Evolutionary conservation across 495 filamentous ascomycete species (phyloP).

Genomic region (Xylaria acuta): DNA sequence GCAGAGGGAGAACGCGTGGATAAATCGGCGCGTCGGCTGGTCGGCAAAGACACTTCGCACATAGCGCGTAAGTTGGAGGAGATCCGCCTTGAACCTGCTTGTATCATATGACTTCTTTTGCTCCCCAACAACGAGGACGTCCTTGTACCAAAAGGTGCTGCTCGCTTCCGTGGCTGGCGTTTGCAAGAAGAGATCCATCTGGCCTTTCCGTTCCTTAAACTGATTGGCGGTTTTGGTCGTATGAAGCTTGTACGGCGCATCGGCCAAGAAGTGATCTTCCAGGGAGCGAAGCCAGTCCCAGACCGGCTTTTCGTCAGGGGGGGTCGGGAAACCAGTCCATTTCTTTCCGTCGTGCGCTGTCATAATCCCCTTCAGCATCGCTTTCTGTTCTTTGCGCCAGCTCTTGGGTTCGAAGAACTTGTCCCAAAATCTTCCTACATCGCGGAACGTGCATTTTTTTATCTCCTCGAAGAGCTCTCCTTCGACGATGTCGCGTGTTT

Average conservation of each 20-base stretch:
- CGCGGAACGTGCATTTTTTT: constrained; percentile 15
- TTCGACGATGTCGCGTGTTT: constrained; percentile 12
- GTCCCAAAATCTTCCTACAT: constrained; percentile 12
- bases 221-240: constrained; percentile 6
- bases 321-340: constrained; percentile 11
- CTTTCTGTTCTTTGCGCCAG: constrained; percentile 18
- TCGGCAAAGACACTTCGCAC: constrained; percentile 17
- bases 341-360: constrained; percentile 9
- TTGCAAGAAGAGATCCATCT: constrained; percentile 21
- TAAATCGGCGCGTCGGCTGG: constrained; percentile 35
- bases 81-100: neutral
- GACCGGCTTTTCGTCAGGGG: constrained; percentile 7
- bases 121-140: constrained; percentile 16
- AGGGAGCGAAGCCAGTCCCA: constrained; percentile 12
- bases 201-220: constrained; percentile 18
- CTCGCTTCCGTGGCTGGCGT: neutral
- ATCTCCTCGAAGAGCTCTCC: constrained; percentile 16
- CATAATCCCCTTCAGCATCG: neutral
- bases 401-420: constrained; percentile 21
- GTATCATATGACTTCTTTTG: too few species aligned
- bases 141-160: constrained; percentile 13
- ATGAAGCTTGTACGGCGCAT: neutral
- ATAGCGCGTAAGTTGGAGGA: constrained; percentile 12
- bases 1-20: constrained; percentile 41
- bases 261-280: neutral